Evolutionary conservation across 108 stramenopile species (phyloP).

Genomic region (Hondaea fermentalgiana): DNA sequence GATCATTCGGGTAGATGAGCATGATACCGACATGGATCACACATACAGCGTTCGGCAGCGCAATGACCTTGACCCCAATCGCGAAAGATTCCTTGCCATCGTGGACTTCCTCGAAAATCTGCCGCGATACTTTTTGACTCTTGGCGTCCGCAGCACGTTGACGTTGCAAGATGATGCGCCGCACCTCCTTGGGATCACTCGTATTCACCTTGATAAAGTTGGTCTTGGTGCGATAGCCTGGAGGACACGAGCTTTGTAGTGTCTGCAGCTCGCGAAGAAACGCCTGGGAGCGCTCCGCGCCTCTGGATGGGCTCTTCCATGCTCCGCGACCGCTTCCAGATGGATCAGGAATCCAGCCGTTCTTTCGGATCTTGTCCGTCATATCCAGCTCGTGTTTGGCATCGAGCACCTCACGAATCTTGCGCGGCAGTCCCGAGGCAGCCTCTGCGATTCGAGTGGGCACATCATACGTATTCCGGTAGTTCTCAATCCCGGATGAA

Average conservation of each 20-base stretch:
- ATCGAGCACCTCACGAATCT: neutral
- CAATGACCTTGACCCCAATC: neutral
- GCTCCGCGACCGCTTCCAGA: neutral
- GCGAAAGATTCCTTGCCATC: neutral
- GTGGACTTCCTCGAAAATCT: neutral
- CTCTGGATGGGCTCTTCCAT: neutral
- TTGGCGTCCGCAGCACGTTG: neutral
- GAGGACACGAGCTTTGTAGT: neutral
- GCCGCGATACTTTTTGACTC: neutral
- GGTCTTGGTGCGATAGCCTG: neutral
- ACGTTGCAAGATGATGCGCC: neutral
- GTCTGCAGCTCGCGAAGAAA: neutral
- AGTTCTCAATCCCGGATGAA: neutral
- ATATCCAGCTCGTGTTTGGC: neutral
- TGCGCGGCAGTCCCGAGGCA: neutral
- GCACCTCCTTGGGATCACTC: slow-evolving; percentile 1
- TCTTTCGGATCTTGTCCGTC: neutral
- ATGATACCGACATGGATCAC: neutral
- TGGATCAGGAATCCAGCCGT: neutral
- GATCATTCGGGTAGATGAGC: neutral
- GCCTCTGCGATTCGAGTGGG: neutral
- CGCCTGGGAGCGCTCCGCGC: neutral
- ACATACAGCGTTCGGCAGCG: neutral
- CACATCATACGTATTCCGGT: neutral
- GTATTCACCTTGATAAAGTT: neutral